Percentiles rank a stretch among this genome's conserved stretches.
Evolutionary conservation across 192 early-diverging fungal species (phyloP).

Genomic region (Fimicolochytrium jonesii): DNA sequence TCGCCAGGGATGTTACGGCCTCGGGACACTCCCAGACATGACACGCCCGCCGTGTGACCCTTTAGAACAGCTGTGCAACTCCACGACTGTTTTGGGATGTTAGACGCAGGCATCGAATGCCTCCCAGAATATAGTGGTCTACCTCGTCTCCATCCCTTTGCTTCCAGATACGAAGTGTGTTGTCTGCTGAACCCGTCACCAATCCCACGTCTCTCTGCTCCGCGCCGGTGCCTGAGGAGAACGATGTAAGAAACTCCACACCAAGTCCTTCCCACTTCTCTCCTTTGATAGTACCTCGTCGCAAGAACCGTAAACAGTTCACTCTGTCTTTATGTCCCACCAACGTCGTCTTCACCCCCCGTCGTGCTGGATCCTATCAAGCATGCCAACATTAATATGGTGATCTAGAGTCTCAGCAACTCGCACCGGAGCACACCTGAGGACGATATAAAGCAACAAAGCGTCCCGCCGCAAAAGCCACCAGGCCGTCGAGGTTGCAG

Average conservation of each 20-base stretch:
- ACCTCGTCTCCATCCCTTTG: no score
- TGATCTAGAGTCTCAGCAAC: no score
- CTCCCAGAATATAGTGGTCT: slow-evolving; percentile 15
- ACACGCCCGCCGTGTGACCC: slow-evolving; percentile 64
- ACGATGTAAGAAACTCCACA: no score
- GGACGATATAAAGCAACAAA: slow-evolving; percentile 71
- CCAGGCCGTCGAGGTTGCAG: slow-evolving; percentile 50
- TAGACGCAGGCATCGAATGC: not conserved
- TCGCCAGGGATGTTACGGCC: slow-evolving; percentile 37
- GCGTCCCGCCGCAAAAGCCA: slow-evolving; percentile 65
- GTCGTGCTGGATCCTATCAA: slow-evolving; percentile 42
- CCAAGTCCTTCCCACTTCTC: no score
- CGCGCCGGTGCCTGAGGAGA: not conserved
- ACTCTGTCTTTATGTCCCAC: slow-evolving; percentile 74
- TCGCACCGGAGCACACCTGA: slow-evolving; percentile 51
- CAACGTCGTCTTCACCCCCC: slow-evolving; percentile 57
- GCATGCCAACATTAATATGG: no score
- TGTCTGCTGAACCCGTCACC: slow-evolving; percentile 76
- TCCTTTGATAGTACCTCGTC: slow-evolving; percentile 50
- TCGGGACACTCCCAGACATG: slow-evolving; percentile 58
- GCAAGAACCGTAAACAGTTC: slow-evolving; percentile 69
- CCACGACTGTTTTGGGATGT: slow-evolving; percentile 34
- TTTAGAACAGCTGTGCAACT: slow-evolving; percentile 59
- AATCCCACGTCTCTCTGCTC: slow-evolving; percentile 55
- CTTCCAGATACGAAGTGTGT: slow-evolving; percentile 74